Base-by-base conservation (phyloP, 2,329 filamentous ascomycete species). In the Hymenotorrendiella dingleyae region DNA sequence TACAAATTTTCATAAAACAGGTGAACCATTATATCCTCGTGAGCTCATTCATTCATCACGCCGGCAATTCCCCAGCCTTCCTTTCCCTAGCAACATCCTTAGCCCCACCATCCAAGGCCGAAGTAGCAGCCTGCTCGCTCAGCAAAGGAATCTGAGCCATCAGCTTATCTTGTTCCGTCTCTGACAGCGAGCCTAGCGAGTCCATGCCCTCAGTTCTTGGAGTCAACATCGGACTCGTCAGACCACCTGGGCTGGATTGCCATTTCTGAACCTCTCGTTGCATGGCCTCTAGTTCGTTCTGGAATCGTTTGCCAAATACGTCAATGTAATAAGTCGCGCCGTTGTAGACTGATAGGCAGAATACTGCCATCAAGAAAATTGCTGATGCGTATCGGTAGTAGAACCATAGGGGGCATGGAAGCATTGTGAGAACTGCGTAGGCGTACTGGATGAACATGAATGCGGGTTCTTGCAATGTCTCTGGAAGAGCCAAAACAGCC, bases 241-340 rank as follows among this genome's bases (percentile, higher is more conserved):
- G 59, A 55, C 70, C 54, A 12, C 79, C 75, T 1, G 77, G 72
- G 23, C 67, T 74, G 47, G 70, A 73, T 64, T 95, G 89, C 87
- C 88, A 94, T 62, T 88, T 91, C 34, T 82, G 77, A 7, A 98
- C 89, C 59, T 98, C 93, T 42, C 79, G 79, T 66, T 85, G 90
- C 67, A 98, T 76, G 40, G 83, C 76, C 62, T 98, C 90, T 10
- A 98, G 73, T 64, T 98, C 93, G 61, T 91, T 95, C 70, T 98
- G 88, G 72, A 98, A 97, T 2, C 90, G 80, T 57, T 86, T 94
- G 41, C 94, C 93, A 62, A 97, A 98, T 2, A 97, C 87, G 57
- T 98, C 93, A 59, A 98, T 97, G 66, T 98, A 98, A 65, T 86
- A 98, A 0, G 90, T 97, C 14, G 93, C 88, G 23, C 93, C 93